A percentile compares a stretch with the other conserved stretches of the same genome.
phyloP scores from a whole-genome alignment of 2,329 filamentous ascomycete genomes.

The Pseudogymnoascus sp. region DNA sequence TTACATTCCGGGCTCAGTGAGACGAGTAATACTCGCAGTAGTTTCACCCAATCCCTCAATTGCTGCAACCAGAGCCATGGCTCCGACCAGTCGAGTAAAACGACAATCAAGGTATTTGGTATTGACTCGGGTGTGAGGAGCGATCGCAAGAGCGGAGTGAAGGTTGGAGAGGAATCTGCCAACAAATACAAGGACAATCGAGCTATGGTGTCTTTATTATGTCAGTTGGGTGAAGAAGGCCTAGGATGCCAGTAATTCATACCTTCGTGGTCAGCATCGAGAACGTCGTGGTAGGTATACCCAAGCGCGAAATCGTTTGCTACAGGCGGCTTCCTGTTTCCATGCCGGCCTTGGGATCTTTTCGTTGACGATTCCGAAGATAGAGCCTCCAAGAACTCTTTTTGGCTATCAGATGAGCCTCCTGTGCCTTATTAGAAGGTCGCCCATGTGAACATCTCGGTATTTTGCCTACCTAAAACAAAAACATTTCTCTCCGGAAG shows the following conservation, averaged over 20 bases:
- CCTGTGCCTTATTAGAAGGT: constrained; percentile 41
- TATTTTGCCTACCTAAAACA: constrained; percentile 59
- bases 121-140: constrained; percentile 78
- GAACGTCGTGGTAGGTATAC: constrained; percentile 90
- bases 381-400: constrained; percentile 67
- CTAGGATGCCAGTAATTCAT: constrained; percentile 19
- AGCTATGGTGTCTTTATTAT: constrained; percentile 68
- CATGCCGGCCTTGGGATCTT: constrained; percentile 43
- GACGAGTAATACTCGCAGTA: constrained; percentile 69
- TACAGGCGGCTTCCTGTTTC: constrained; percentile 61
- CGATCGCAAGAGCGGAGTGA: constrained; percentile 73
- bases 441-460: neutral
- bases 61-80: constrained; percentile 90
- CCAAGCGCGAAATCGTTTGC: constrained; percentile 89
- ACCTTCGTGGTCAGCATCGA: constrained; percentile 92
- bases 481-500: constrained; percentile 87
- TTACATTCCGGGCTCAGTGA: constrained; percentile 70
- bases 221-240: constrained; percentile 21
- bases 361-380: constrained; percentile 33
- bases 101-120: constrained; percentile 77
- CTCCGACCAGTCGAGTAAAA: constrained; percentile 92
- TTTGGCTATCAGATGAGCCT: constrained; percentile 73
- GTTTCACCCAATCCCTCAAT: constrained; percentile 79
- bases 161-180: constrained; percentile 74
- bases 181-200: constrained; percentile 84